These are phyloP conservation scores for Talaromyces verruculosus DNA, from an alignment of 2,329 filamentous ascomycete species.

Conservation along the genomic window DNA sequence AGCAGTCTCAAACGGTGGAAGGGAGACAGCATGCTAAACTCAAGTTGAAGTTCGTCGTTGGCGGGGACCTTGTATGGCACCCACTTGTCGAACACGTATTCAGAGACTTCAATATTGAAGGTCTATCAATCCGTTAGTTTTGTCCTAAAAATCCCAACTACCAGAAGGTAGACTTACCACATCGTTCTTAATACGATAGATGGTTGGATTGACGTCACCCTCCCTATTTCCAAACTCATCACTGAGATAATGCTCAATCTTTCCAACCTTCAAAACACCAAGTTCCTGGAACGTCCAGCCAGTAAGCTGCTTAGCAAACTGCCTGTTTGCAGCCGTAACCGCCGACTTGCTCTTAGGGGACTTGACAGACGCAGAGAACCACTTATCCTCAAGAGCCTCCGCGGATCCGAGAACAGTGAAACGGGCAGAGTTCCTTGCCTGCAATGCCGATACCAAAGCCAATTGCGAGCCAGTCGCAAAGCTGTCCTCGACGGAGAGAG, in stretches of 20 bases:
- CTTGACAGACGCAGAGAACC: conserved; percentile 80
- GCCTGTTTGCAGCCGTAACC: conserved; percentile 71
- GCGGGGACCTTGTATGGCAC: conserved; percentile 69
- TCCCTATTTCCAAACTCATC: conserved; percentile 55
- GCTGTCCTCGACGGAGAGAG: conserved; percentile 70
- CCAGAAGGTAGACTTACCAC: conserved; percentile 63
- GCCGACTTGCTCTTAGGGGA: conserved; percentile 53
- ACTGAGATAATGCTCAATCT: conserved; percentile 70
- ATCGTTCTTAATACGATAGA: conserved; percentile 95
- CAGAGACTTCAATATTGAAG: conserved; percentile 84
- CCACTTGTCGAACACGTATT: conserved; percentile 75
- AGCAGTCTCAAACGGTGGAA: conserved; percentile 83
- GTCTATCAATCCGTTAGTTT: conserved; percentile 52
- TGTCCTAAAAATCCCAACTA: no score
- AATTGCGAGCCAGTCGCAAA: conserved; percentile 84
- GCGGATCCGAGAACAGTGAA: conserved; percentile 81
- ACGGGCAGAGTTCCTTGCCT: conserved; percentile 90
- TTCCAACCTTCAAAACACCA: conserved; percentile 82
- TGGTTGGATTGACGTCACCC: conserved; percentile 66
- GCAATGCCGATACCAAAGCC: conserved; percentile 77
- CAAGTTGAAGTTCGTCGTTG: conserved; percentile 79
- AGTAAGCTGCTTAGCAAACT: conserved; percentile 80
- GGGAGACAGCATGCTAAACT: conserved; percentile 97
- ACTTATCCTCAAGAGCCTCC: conserved; percentile 83
- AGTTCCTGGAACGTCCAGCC: conserved; percentile 96